Base-by-base conservation (phyloP, 1,284 basidiomycete genomes). In the Malassezia sp. region DNA sequence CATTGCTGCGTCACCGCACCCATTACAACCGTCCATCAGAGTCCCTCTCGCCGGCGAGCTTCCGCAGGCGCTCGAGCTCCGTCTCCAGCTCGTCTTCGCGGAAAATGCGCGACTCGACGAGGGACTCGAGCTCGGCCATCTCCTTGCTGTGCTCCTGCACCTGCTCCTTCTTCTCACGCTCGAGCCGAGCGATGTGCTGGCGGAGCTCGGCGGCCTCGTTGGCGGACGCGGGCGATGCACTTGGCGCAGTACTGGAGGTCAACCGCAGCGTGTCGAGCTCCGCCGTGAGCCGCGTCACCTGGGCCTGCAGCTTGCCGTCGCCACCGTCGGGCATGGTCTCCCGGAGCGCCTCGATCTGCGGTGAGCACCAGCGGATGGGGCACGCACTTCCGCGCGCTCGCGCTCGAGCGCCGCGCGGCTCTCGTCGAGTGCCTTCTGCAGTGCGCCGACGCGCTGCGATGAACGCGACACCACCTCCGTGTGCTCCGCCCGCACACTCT, bases 361-460 rank as follows among this genome's bases (percentile, higher is more conserved):
- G n/a, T n/a, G n/a, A n/a, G n/a, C n/a, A n/a, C n/a, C n/a, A n/a
- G n/a, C n/a, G n/a, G n/a, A n/a, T n/a, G n/a, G n/a, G n/a, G n/a
- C n/a, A n/a, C n/a, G n/a, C n/a, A n/a, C n/a, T n/a, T 96, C 91
- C 8, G 84, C 85, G 41, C 84, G 75, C n/a, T 89, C 85, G 61
- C 82, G 83, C 72, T 96, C 90, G 14, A 95, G 75, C 2, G 88
- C 85, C 28, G 79, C 75, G n/a, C 82, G 82, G 60, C 83, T 85
- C 73, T 95, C 89, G 52, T 82, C 75, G 33, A 95, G 73, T 1
- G 89, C 91, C 52, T 83, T 84, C 63, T 89, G 85, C 15, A 89
- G 24, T 12, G 11, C 12, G 20, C 10, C 20, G n/a, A 29, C 20
- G 10, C 35, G 31, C 1, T 9, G 15, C 6, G 12, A 9, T 9